Base-by-base conservation (phyloP, 352 stramenopile genomes). In the Phytophthora tubulina region DNA sequence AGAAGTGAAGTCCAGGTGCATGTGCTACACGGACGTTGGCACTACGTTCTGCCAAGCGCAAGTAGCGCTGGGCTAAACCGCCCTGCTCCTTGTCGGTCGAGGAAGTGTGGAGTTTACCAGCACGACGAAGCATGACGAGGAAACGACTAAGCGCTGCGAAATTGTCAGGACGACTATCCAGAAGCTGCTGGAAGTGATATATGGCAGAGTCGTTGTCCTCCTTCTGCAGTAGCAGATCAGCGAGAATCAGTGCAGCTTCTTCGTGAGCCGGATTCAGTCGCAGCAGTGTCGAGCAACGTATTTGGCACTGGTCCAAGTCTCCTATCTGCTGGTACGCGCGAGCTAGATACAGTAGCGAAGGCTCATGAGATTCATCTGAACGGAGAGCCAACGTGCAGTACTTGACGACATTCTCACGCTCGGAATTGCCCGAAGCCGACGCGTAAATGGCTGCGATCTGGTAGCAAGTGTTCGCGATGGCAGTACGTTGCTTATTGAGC, bases 151-250 rank as follows among this genome's bases (percentile, higher is more conserved):
- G 79, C 6, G 93, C 95, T 0, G 84, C 79, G 53, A 98, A 98
- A 67, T 98, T 97, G 72, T 97, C 90, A 0, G 94, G 92, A 32
- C 96, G 95, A 55, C 72, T 86, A 55, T 96, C 88, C 4, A 98
- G 81, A 17, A 98, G 78, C 56, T 97, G 86, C 78, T 93, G 78
- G 68, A 97, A 97, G 50, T 97, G 91, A 67, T 94, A 90, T 49
- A 97, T 96, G 45, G 90, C 92, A 4, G 84, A 84, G 27, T 97
- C 89, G 53, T 96, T 87, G 74, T 98, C 89, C 38, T 95, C 89
- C 39, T 96, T 93, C 50, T 96, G 81, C 8, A 97, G 88, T 73
- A 95, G 81, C 46, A 98, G 77, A 61, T 98, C 95, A 11, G 91
- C 92, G 6, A 98, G 77, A 80, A 98, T 95, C 64, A 98, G 87